Evolutionary conservation across 1,284 basidiomycete genomes (phyloP), one percentile per base, ranked within the genome.

Genomic region (Irpex rosettiformis): DNA sequence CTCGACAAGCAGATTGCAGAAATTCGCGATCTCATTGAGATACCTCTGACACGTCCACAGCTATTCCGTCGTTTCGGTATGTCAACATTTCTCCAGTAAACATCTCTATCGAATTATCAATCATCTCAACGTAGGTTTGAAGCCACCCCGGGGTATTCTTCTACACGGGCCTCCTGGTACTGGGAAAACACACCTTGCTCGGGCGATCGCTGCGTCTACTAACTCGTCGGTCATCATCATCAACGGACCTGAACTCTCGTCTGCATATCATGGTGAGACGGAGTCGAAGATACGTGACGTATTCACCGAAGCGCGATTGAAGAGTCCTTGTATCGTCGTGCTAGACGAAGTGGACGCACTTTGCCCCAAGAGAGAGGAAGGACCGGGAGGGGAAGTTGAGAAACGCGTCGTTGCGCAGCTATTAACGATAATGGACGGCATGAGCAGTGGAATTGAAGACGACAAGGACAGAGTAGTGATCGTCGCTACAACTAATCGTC

Each of bases 291-390:
- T 99, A 18, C 86, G 96, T 18, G 89, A 89, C 22, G 88, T 99
- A 0, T 99, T 99, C 71, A 82, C 82, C 25, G 87, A 94, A 65
- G 97, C 97, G 0, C 83, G 86, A 54, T 77, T 80, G 37, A 85
- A 88, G 65, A 89, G 87, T 62, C 96, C 96, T 0, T 95, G 91
- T 66, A 94, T 99, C 63, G 85, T 99, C 54, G 89, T 99, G 28
- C 79, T 99, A 47, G 97, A 99, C 69, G 97, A 99, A 75, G 89
- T 99, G 2, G 97, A 99, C 67, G 96, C 96, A 0, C 75, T 99
- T 21, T 96, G 93, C 59, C 97, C 97, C 0, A 81, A 86, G 56
- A 78, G 97, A 49, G 96, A 98, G 68, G 94, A 94, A 3, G 85
- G 89, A 1, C 84, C 86, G 0, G 91, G 93, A 1, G 92, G 93